A percentile compares a stretch with the other conserved stretches of the same genome.
phyloP scores from a whole-genome alignment of 75 land plant species.

The Chamaecyparis obtusa region DNA sequence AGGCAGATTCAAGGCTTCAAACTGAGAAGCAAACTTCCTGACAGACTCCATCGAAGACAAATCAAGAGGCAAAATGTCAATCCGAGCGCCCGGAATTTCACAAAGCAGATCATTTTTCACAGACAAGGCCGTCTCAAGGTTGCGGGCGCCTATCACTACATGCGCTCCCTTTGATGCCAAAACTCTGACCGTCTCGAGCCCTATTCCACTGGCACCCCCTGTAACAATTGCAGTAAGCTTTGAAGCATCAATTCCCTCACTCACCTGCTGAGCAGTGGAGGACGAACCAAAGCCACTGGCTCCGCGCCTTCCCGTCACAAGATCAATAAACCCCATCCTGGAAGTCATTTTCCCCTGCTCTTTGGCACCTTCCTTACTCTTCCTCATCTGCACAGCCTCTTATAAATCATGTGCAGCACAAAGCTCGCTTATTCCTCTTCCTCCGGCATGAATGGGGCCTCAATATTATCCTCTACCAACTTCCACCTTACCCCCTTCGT shows the following conservation, averaged over 20 bases:
- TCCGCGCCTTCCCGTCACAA: conserved; percentile 32
- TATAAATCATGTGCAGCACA: too few relatives aligned
- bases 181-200: conserved; percentile 55
- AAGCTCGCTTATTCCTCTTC: too few relatives aligned
- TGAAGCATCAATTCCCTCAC: conserved; percentile 46
- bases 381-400: background rate
- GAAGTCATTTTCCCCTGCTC: too few relatives aligned
- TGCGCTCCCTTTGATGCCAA: conserved; percentile 54
- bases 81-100: conserved; percentile 22
- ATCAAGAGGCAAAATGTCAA: conserved; percentile 47
- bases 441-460: too few relatives aligned
- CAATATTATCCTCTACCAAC: too few relatives aligned
- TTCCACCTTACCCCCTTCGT: too few relatives aligned
- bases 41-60: conserved; percentile 53
- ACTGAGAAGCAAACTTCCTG: conserved; percentile 34
- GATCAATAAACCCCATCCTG: background rate
- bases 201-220: conserved; percentile 67
- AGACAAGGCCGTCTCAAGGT: conserved; percentile 37
- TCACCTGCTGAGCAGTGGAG: conserved; percentile 66
- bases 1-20: conserved; percentile 42
- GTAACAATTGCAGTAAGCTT: conserved; percentile 55
- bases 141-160: conserved; percentile 45
- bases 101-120: conserved; percentile 37
- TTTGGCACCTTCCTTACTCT: background rate
- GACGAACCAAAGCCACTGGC: conserved; percentile 49